Evolutionary conservation across 345 rosid species (phyloP).

Genomic region (Sonneratia caseolaris): DNA sequence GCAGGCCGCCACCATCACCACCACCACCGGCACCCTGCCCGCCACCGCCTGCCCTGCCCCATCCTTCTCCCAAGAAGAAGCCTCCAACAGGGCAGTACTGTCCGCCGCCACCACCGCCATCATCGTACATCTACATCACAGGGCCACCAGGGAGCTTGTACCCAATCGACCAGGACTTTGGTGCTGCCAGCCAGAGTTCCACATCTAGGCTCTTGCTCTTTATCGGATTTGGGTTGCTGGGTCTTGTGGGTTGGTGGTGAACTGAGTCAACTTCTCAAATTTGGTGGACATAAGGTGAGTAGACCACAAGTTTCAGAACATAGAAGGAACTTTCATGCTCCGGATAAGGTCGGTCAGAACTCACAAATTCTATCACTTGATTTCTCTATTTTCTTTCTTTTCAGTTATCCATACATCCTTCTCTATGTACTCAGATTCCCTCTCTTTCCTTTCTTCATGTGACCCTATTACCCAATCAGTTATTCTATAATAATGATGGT

Average conservation of each 20-base stretch:
- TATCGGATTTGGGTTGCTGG: constrained; percentile 26
- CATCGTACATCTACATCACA: constrained; percentile 31
- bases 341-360: background rate
- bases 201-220: constrained; percentile 5
- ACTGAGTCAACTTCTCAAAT: background rate
- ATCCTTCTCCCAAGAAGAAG: constrained; percentile 23
- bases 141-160: constrained; percentile 43
- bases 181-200: constrained; percentile 1
- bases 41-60: constrained; percentile 17
- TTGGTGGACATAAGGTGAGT: background rate
- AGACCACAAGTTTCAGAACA: background rate
- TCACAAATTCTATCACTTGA: background rate
- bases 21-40: constrained; percentile 24
- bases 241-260: constrained; percentile 12
- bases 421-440: background rate
- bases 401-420: background rate
- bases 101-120: constrained; percentile 26
- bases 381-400: background rate
- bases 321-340: background rate
- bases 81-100: constrained; percentile 27
- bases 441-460: background rate
- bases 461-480: background rate
- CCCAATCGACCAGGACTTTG: constrained; percentile 24
- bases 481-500: background rate
- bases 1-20: constrained; percentile 27